These are phyloP conservation scores for Hyphodiscus sp. DNA, from an alignment of 2,329 filamentous ascomycete genomes.

Conservation along the genomic window DNA sequence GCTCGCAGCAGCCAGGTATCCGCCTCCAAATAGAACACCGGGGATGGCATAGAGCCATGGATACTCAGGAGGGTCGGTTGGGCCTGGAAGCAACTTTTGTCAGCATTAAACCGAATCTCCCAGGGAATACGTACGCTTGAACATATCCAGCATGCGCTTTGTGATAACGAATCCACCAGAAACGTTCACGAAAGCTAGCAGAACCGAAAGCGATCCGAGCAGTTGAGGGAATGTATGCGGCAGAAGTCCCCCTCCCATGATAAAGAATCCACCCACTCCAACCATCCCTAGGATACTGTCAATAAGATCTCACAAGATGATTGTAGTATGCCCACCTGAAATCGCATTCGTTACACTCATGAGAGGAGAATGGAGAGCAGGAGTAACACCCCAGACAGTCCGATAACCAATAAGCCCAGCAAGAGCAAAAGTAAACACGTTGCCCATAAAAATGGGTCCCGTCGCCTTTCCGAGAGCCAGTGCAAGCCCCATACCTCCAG, in stretches of 20 bases:
- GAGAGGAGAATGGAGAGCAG: constrained; percentile 77
- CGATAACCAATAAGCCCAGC: constrained; percentile 83
- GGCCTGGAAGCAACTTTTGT: constrained; percentile 37
- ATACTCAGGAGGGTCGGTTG: constrained; percentile 82
- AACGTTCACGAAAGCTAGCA: constrained; percentile 83
- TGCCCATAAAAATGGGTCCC: constrained; percentile 79
- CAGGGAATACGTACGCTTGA: constrained; percentile 50
- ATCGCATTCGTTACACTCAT: constrained; percentile 96
- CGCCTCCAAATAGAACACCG: constrained; percentile 69
- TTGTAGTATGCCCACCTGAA: constrained; percentile 46
- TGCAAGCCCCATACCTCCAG: constrained; percentile 69
- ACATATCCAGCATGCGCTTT: constrained; percentile 92
- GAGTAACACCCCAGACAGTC: constrained; percentile 79
- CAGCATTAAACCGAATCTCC: not conserved
- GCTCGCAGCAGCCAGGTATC: constrained; percentile 71
- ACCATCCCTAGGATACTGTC: constrained; percentile 58
- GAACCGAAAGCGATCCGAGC: constrained; percentile 72
- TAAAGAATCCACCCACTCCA: constrained; percentile 79
- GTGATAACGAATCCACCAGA: constrained; percentile 87
- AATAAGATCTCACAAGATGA: constrained; percentile 2
- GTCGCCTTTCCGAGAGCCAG: constrained; percentile 76
- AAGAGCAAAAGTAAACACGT: constrained; percentile 77
- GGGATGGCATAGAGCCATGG: constrained; percentile 82
- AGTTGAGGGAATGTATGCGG: constrained; percentile 73
- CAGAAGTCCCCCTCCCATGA: constrained; percentile 75